Evolutionary conservation across 1,284 basidiomycete species (phyloP).

Genomic region (Ustilago trichophora): DNA sequence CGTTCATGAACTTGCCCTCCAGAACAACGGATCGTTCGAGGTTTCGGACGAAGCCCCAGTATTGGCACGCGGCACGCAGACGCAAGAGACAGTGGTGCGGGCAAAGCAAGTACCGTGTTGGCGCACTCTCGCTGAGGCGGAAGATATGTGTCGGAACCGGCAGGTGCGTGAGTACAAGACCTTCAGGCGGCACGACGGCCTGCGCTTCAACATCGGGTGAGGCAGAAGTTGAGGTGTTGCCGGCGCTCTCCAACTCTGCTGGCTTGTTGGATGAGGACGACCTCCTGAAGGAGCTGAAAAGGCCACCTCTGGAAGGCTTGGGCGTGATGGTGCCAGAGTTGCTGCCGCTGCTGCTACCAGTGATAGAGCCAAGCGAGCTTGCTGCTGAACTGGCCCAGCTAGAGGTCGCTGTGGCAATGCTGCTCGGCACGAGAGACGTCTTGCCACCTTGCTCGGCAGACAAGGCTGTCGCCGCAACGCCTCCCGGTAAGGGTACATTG

Average conservation of each 20-base stretch:
- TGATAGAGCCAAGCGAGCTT: constrained; percentile 40
- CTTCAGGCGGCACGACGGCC: not conserved
- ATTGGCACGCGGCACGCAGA: constrained; percentile 59
- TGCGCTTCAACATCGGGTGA: constrained; percentile 8
- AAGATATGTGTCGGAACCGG: constrained; percentile 65
- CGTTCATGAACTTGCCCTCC: constrained; percentile 60
- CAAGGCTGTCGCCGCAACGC: constrained; percentile 27
- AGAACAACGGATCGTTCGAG: constrained; percentile 63
- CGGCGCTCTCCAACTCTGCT: constrained; percentile 3
- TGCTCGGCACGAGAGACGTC: constrained; percentile 33
- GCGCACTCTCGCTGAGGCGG: constrained; percentile 55
- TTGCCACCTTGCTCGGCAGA: constrained; percentile 38
- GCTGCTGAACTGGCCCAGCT: constrained; percentile 51
- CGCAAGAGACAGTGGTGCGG: constrained; percentile 62
- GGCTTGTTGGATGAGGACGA: constrained; percentile 18
- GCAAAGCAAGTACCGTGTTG: constrained; percentile 60
- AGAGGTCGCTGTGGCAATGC: constrained; percentile 44
- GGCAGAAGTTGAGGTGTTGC: not conserved
- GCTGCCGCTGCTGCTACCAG: constrained; percentile 25
- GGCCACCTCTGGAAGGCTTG: constrained; percentile 36
- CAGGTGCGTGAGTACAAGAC: constrained; percentile 10
- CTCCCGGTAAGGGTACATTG: constrained; percentile 57
- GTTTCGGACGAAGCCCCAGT: constrained; percentile 62
- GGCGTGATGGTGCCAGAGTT: constrained; percentile 33
- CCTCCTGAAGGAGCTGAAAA: constrained; percentile 50